Evolutionary conservation across 2,329 filamentous ascomycete species (phyloP), one percentile per base, ranked within the genome.

Genomic region (Trichoderma sp.): DNA sequence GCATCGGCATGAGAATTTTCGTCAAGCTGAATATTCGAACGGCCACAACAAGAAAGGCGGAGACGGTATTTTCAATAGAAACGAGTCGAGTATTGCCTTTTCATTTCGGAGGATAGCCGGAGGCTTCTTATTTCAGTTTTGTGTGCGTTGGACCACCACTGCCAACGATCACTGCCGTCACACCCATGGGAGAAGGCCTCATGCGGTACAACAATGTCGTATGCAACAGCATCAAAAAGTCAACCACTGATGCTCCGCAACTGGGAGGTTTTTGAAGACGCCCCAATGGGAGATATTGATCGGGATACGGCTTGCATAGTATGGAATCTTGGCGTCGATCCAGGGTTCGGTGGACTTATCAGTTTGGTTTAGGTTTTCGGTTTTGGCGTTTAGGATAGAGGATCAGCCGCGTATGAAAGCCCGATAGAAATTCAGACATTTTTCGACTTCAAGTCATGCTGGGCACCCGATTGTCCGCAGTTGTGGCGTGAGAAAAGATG

Each of bases 341-440:
- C n/a, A n/a, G 32, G 21, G 6, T 15, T 28, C 6, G 15, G 53
- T 58, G 24, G 53, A 7, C 43, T 15, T 32, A 30, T 68, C 51
- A 1, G 34, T 9, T 30, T 36, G 51, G 30, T 39, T 57, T 43
- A 18, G 15, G 47, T 30, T n/a, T 36, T 39, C 4, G 34, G 15
- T 12, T 26, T 58, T 57, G 24, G 32, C 14, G 64, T 66, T 36
- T 66, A 34, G 15, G 32, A 57, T 58, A 43, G 53, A 47, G 34
- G n/a, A 12, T 6, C 2, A 47, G 64, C 32, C 3, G 24, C 21
- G 32, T 26, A 34, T 57, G 2, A n/a, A 28, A 30, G 24, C 32
- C 32, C 3, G 32, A 34, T 67, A 57, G 47, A 28, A 39, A 28
- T 56, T 39, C 21, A 30, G 5, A 36, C 30, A 21, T 57, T 18